Percentiles rank a stretch among this genome's conserved stretches.
Conservation (phyloP, 2,329 filamentous ascomycete species). For the Clarireedia monteithiana region DNA sequence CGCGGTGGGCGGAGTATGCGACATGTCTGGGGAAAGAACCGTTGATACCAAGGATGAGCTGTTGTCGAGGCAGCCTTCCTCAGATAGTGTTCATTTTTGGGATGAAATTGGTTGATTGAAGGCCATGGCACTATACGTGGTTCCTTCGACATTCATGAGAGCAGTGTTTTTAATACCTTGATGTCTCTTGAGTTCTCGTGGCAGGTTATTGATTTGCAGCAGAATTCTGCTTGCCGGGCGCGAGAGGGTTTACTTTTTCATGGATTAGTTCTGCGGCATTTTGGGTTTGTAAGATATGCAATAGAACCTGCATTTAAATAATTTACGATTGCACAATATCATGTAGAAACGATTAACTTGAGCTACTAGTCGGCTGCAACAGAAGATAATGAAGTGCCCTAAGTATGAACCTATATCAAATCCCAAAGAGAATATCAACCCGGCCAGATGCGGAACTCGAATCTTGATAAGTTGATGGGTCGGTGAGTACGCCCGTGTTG, state of each 20-base stretch:
- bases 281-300: conserved; percentile 30
- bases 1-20: conserved; percentile 14
- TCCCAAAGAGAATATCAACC: too few species aligned
- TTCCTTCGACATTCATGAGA: conserved; percentile 18
- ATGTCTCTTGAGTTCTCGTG: conserved; percentile 24
- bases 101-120: conserved; percentile 16
- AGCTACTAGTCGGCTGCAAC: too few species aligned
- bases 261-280: conserved; percentile 27
- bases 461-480: too few species aligned
- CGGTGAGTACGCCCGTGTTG: too few species aligned
- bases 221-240: conserved; percentile 26
- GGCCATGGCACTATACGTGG: conserved; percentile 12
- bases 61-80: conserved; percentile 11
- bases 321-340: not conserved
- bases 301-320: conserved; percentile 25
- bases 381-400: not conserved
- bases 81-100: conserved; percentile 15
- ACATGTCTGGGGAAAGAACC: conserved; percentile 13
- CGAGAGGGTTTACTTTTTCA: conserved; percentile 22
- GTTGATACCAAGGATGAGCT: conserved; percentile 13
- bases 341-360: too few species aligned
- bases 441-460: too few species aligned
- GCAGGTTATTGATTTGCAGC: conserved; percentile 20
- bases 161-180: conserved; percentile 30
- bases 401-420: not conserved